Evolutionary conservation across 495 filamentous ascomycete species (phyloP).

Genomic region (Ramalina intermedia): DNA sequence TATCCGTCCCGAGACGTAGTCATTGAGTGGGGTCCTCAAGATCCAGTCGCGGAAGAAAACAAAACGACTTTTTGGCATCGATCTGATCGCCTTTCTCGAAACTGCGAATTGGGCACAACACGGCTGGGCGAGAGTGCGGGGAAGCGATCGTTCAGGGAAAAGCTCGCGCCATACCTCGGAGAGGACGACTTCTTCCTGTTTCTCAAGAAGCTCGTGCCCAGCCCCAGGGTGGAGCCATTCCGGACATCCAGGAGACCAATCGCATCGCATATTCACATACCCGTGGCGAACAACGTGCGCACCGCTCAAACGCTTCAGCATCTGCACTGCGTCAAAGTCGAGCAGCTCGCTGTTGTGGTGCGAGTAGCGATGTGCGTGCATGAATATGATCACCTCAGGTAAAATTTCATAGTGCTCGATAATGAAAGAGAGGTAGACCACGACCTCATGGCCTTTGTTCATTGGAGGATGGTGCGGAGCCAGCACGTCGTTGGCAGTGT

Average conservation of each 20-base stretch:
- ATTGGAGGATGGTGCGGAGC: constrained; percentile 49
- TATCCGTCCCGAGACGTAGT: constrained; percentile 55
- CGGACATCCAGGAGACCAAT: constrained; percentile 47
- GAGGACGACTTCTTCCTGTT: constrained; percentile 48
- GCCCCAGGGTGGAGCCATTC: constrained; percentile 50
- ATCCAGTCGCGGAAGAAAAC: constrained; percentile 56
- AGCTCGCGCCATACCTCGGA: constrained; percentile 33
- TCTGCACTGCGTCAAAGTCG: constrained; percentile 33
- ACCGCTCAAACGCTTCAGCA: constrained; percentile 36
- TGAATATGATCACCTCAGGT: constrained; percentile 54
- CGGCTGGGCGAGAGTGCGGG: constrained; percentile 36
- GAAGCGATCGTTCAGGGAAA: constrained; percentile 39
- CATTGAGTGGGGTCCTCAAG: constrained; percentile 42
- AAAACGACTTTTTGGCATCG: constrained; percentile 45
- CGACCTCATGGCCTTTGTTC: constrained; percentile 67
- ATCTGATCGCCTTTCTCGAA: constrained; percentile 38
- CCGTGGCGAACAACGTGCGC: constrained; percentile 41
- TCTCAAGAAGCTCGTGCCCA: constrained; percentile 31
- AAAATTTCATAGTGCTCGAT: constrained; percentile 57
- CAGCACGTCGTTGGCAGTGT: constrained; percentile 46
- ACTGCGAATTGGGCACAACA: constrained; percentile 61
- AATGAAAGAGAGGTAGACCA: constrained; percentile 60
- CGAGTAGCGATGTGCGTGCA: constrained; percentile 49
- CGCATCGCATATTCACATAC: constrained; percentile 53
- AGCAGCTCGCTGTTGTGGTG: constrained; percentile 52